Percentiles rank a stretch among this genome's conserved stretches.
Conservation (phyloP, 805 yeast species). For the Kluyveromyces siamensis region DNA sequence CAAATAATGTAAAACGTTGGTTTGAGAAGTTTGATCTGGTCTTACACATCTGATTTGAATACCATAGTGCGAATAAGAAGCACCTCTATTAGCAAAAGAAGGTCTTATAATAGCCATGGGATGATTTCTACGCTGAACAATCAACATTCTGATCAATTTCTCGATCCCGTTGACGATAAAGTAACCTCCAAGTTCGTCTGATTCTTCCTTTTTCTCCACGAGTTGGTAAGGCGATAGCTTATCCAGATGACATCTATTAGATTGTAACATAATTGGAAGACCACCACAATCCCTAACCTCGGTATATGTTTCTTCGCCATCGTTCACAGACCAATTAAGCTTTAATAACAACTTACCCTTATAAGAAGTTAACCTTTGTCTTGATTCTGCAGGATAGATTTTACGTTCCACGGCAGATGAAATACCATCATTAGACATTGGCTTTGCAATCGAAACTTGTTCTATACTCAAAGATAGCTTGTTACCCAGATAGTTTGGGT, state of each 20-base stretch:
- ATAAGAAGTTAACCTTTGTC: constrained; percentile 84
- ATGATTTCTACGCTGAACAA: constrained; percentile 95
- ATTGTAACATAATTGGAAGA: constrained; percentile 82
- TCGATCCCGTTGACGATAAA: constrained; percentile 95
- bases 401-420: constrained; percentile 65
- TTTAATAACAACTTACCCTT: constrained; percentile 70
- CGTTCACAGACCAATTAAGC: constrained; percentile 80
- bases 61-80: constrained; percentile 81
- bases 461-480: constrained; percentile 80
- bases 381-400: constrained; percentile 75
- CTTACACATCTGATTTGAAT: constrained; percentile 89
- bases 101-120: constrained; percentile 97
- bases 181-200: constrained; percentile 95
- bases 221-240: constrained; percentile 75
- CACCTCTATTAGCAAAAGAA: constrained; percentile 89
- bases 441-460: constrained; percentile 78
- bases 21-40: constrained; percentile 96
- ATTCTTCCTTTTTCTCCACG: constrained; percentile 74
- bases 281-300: constrained; percentile 89
- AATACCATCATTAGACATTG: constrained; percentile 47
- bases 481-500: constrained; percentile 65
- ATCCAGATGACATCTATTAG: constrained; percentile 87
- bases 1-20: constrained; percentile 92
- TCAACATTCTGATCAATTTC: constrained; percentile 91
- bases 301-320: constrained; percentile 61